Percentiles rank a stretch among this genome's conserved stretches.
Conservation (phyloP, 768 basidiomycete genomes). For the Coprinellus micaceus region DNA sequence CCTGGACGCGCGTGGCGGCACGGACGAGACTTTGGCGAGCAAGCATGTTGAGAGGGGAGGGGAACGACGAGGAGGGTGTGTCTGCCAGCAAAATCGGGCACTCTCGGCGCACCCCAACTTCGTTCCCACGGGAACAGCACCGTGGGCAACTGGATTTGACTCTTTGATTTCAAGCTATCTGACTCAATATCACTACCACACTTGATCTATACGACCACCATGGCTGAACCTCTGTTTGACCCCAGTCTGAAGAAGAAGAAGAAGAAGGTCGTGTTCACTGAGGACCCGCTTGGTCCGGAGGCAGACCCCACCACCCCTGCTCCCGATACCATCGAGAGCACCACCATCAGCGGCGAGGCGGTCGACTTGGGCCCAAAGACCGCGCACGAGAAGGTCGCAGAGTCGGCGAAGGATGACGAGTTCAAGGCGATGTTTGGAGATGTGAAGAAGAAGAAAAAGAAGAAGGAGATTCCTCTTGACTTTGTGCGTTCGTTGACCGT, state of each 20-base stretch:
- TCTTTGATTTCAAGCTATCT: no score
- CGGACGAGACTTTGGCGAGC: slow-evolving; percentile 45
- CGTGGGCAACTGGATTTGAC: slow-evolving; percentile 23
- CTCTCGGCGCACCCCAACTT: slow-evolving; percentile 34
- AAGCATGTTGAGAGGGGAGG: slow-evolving; percentile 37
- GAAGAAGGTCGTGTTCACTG: slow-evolving; percentile 84
- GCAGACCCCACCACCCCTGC: slow-evolving; percentile 80
- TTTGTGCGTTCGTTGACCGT: slow-evolving; percentile 44
- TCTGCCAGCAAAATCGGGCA: slow-evolving; percentile 34
- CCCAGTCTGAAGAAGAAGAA: slow-evolving; percentile 83
- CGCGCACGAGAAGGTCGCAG: slow-evolving; percentile 63
- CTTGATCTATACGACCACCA: background rate
- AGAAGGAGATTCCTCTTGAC: slow-evolving; percentile 85
- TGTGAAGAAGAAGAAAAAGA: slow-evolving; percentile 91
- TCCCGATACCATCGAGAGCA: slow-evolving; percentile 67
- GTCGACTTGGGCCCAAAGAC: slow-evolving; percentile 78
- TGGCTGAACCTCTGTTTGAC: slow-evolving; percentile 65
- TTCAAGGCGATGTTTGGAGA: slow-evolving; percentile 84
- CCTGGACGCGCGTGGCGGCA: slow-evolving; percentile 31
- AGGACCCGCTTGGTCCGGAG: slow-evolving; percentile 78
- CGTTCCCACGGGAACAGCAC: slow-evolving; percentile 28
- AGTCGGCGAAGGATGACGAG: slow-evolving; percentile 59
- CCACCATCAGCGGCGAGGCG: slow-evolving; percentile 64
- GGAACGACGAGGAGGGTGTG: slow-evolving; percentile 11
- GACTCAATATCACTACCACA: background rate